phyloP scores from a whole-genome alignment of 108 stramenopile species.

The Nannochloropsis salina region DNA sequence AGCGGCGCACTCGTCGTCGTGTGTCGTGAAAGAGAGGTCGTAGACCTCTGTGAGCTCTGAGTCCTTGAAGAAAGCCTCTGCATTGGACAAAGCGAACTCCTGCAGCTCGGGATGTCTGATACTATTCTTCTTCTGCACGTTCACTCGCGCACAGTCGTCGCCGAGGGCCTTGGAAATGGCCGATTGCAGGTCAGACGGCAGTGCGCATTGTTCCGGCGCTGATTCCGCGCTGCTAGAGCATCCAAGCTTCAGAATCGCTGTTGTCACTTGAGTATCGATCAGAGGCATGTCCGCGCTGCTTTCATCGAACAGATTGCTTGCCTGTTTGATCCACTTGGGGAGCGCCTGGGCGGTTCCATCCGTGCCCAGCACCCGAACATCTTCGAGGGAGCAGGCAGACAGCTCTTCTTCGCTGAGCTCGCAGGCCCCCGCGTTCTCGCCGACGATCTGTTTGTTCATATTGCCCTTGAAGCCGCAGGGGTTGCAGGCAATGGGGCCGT shows the following conservation, averaged over 20 bases:
- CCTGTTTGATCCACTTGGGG: background rate
- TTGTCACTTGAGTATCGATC: background rate
- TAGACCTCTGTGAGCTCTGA: background rate
- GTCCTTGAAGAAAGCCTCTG: background rate
- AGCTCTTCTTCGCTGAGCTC: background rate
- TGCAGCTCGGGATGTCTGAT: background rate
- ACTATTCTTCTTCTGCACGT: conserved; percentile 5
- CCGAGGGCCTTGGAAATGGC: background rate
- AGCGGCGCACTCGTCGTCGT: conserved; percentile 16
- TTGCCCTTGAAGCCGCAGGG: background rate
- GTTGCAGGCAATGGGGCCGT: conserved; percentile 13
- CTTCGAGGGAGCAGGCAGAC: background rate
- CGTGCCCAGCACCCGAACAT: background rate
- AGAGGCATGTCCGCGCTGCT: background rate
- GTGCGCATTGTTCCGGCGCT: background rate
- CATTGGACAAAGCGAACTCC: background rate
- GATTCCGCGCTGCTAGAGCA: conserved; percentile 16
- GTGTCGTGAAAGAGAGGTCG: conserved; percentile 11
- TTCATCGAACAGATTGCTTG: background rate
- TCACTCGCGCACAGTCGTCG: conserved; percentile 19
- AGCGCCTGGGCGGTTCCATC: background rate
- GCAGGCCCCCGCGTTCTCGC: background rate
- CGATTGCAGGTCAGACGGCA: background rate
- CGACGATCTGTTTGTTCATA: conserved; percentile 18
- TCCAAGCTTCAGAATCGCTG: background rate